Evolutionary conservation across 331 rosid genomes (phyloP).

Genomic region (Pyrus hybrid): DNA sequence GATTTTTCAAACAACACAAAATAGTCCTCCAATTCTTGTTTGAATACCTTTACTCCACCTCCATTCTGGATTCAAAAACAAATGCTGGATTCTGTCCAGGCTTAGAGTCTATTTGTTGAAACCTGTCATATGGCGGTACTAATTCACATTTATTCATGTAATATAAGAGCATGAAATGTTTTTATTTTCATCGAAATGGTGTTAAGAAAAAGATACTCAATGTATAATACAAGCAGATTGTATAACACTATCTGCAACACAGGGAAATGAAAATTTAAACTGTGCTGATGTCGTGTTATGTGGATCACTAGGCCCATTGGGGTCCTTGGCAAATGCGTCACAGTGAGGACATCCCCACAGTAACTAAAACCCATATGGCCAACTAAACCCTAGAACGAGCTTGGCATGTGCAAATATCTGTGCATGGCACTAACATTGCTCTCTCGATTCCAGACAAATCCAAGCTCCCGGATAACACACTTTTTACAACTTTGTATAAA

Average conservation of each 20-base stretch:
- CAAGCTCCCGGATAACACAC: background rate
- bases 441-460: background rate
- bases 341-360: background rate
- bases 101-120: background rate
- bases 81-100: background rate
- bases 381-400: background rate
- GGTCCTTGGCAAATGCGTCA: background rate
- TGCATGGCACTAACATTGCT: background rate
- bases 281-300: background rate
- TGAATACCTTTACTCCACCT: no score
- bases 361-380: background rate
- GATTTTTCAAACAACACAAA: no score
- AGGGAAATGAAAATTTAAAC: background rate
- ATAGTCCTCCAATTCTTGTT: no score
- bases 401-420: constrained; percentile 1
- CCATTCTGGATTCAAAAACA: no score
- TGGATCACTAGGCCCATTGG: background rate
- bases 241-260: no score
- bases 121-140: background rate
- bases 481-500: background rate
- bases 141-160: no score
- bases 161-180: background rate
- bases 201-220: background rate
- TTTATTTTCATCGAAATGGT: no score
- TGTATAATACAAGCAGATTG: background rate